Base-by-base conservation (phyloP, 768 basidiomycete species). In the Termitomyces sp. region DNA sequence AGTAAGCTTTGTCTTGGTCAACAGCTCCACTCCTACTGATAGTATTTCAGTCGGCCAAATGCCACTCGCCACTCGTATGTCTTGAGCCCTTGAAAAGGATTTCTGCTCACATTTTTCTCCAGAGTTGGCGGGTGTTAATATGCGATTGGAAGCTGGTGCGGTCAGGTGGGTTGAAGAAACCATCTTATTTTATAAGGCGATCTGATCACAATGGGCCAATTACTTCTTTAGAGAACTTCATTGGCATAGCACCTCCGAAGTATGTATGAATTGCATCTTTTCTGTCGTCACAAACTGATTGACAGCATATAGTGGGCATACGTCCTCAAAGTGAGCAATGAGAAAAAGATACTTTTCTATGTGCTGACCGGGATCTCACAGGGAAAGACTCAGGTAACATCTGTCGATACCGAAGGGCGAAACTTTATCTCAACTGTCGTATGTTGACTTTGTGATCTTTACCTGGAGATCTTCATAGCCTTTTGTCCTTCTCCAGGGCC, bases 381-480 rank as follows among this genome's bases (percentile, higher is more conserved):
- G 81, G 82, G 83, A 20, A 71, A 70, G 10, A 80, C 79, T 2
- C 80, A 82, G 67, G 70, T 85, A 37, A 77, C 82, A 9, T 68
- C 82, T 8, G 76, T 85, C 15, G 79, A 85, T 63, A 31, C 74
- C 7, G 64, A 80, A 4, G 84, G 84, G 9, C 75, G 73, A 56
- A 83, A 82, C 70, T 85, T 74, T 61, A 69, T 82, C 36, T 77
- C 79, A 34, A 83, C 77, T 46, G 79, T 84, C 38, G 82, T 82
- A 73, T 25, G 79, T 70, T 5, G 29, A n/a, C 38, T 25, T 31
- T 42, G 29, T n/a, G 15, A 29, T 51, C 62, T 5, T 12, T 5
- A 1, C 8, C 10, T 0, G 17, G 9, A 42, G 0, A n/a, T 15
- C 20, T 17, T 4, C 9, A 47, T 10, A 34, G 9, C 14, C 29